Evolutionary conservation across 108 stramenopile genomes (phyloP), one percentile per base, ranked within the genome.

Genomic region (Schizochytrium sp.): DNA sequence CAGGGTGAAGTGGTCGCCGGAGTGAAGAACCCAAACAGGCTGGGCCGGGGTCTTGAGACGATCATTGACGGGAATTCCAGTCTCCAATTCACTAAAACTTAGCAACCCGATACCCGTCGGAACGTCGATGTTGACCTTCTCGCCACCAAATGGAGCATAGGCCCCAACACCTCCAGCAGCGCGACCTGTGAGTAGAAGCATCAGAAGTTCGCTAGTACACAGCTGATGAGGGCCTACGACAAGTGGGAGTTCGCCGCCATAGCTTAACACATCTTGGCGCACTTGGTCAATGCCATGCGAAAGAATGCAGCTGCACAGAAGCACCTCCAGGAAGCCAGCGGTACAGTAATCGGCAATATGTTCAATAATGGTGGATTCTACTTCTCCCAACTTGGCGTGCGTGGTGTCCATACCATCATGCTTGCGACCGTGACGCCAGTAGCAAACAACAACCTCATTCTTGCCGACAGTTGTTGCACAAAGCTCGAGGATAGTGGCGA

Each of bases 1-100:
- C 47, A 83, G 17, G 50, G 76, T 83, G 28, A 83, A 83, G 53
- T 83, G 76, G 76, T 83, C 76, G 12, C 76, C 76, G 53, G 28
- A 17, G 76, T 83, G 76, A n/a, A 83, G 47, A 42, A 83, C 28
- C 76, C 76, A 83, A 42, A 83, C 28, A 10, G 76, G 76, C 0
- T 55, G 50, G 0, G 8, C 53, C 53, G 76, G 76, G 5, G 45
- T 55, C 76, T 83, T 83, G 76, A 83, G 53, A 7, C 15, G 10
- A 40, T 83, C 76, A 40, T 49, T n/a, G n/a, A 83, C 76, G 15
- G 76, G 76, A 55, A 83, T 83, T 13, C 76, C 76, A 3, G 17
- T 83, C 47, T 83, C 76, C 0, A 83, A 40, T 40, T 83, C 76
- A 53, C 50, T 55, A 28, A 83, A 55, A 50, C 76, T 83, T 47